These are phyloP conservation scores for Cladosporium sp. DNA, from an alignment of 2,329 filamentous ascomycete species.

Conservation along the genomic window DNA sequence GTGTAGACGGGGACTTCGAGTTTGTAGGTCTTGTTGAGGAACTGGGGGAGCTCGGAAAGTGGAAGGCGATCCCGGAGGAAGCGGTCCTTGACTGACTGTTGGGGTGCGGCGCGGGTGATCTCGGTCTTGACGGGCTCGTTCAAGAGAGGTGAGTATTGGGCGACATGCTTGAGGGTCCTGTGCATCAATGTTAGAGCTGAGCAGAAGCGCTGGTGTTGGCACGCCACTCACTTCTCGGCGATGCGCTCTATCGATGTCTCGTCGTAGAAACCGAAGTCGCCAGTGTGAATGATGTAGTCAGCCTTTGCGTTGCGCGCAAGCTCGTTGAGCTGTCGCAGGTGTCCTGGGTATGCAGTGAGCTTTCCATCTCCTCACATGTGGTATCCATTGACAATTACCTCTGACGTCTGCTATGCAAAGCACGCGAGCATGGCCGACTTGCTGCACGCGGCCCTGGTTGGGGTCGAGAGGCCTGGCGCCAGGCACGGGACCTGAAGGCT, in stretches of 20 bases:
- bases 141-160: constrained; percentile 94
- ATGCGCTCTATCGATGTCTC: constrained; percentile 93
- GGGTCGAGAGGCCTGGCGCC: constrained; percentile 45
- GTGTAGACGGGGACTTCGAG: constrained; percentile 97
- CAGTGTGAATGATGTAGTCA: constrained; percentile 96
- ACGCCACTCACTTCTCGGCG: constrained; percentile 78
- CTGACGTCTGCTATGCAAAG: constrained; percentile 51
- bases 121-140: constrained; percentile 67
- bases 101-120: constrained; percentile 64
- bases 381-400: constrained; percentile 33
- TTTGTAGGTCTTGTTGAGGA: constrained; percentile 82
- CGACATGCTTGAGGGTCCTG: constrained; percentile 95
- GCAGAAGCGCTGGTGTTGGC: neutral
- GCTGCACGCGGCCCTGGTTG: constrained; percentile 51
- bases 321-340: constrained; percentile 91
- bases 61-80: constrained; percentile 78
- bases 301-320: constrained; percentile 91
- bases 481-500: constrained; percentile 33
- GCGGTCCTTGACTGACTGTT: constrained; percentile 71
- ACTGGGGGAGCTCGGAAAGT: constrained; percentile 85
- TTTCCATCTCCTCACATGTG: constrained; percentile 1
- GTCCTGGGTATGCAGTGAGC: constrained; percentile 57
- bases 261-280: constrained; percentile 99
- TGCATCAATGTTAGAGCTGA: constrained; percentile 18
- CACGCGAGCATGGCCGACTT: constrained; percentile 45